These are phyloP conservation scores for Xerocomellus amylosporus DNA, from an alignment of 768 basidiomycete species.

Conservation along the genomic window DNA sequence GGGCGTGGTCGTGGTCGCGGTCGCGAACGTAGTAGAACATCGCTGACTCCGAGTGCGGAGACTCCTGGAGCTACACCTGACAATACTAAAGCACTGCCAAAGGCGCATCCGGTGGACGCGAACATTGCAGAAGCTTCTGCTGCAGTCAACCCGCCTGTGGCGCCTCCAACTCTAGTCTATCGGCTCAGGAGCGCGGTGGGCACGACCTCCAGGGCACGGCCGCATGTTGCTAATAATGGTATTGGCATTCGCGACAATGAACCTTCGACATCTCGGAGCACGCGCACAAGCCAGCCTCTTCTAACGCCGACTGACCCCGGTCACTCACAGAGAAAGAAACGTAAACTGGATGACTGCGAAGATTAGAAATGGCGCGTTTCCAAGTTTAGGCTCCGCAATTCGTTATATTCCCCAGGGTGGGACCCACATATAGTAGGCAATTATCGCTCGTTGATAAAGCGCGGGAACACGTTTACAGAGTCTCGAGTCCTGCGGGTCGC, in stretches of 20 bases:
- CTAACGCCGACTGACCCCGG: not conserved
- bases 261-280: not conserved
- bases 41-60: not conserved
- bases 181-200: not conserved
- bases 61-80: not conserved
- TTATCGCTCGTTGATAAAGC: not conserved
- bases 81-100: too few relatives aligned
- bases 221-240: not conserved
- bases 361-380: not conserved
- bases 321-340: slow-evolving; percentile 19
- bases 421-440: too few relatives aligned
- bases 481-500: not conserved
- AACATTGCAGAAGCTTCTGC: not conserved
- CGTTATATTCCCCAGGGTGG: too few relatives aligned
- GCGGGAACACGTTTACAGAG: not conserved
- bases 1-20: not conserved
- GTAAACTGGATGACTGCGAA: slow-evolving; percentile 18
- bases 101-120: too few relatives aligned
- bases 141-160: not conserved
- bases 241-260: not conserved
- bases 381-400: not conserved
- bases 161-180: not conserved
- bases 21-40: not conserved
- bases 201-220: not conserved
- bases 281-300: too few relatives aligned